These are phyloP conservation scores for Lachancea lanzarotensis DNA, from an alignment of 805 yeast genomes.

Conservation along the genomic window DNA sequence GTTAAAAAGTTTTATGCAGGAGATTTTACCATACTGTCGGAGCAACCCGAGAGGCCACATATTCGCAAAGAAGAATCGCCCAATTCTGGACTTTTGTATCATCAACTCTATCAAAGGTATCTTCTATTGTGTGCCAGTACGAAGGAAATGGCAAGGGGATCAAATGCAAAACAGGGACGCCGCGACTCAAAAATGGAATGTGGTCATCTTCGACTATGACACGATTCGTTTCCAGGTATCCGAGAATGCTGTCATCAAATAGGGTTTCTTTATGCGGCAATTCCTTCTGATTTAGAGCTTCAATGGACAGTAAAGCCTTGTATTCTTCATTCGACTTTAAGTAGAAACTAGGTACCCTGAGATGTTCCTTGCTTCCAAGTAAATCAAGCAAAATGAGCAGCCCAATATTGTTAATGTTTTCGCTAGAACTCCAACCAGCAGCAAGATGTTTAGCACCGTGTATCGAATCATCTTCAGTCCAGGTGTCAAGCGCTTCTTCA, in stretches of 20 bases:
- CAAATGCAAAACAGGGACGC: conserved; percentile 45
- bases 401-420: conserved; percentile 33
- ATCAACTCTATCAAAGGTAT: conserved; percentile 40
- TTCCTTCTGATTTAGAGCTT: not conserved
- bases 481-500: conserved; percentile 51
- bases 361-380: conserved; percentile 26
- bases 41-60: conserved; percentile 11
- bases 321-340: conserved; percentile 36
- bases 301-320: conserved; percentile 26
- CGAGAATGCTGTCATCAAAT: conserved; percentile 13
- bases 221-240: conserved; percentile 8
- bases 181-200: conserved; percentile 41
- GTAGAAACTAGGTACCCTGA: conserved; percentile 38
- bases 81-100: conserved; percentile 39
- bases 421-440: conserved; percentile 29
- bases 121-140: conserved; percentile 47
- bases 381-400: conserved; percentile 45
- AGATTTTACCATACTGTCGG: not conserved
- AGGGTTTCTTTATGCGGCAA: not conserved
- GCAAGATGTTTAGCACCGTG: conserved; percentile 53
- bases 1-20: too few relatives aligned
- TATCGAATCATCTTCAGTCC: conserved; percentile 47
- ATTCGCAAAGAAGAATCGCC: conserved; percentile 39
- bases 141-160: conserved; percentile 48
- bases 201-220: conserved; percentile 44